Percentiles rank a stretch among this genome's conserved stretches.
Evolutionary conservation across 208 protist genomes (phyloP).

Genomic region (Leishmania major): DNA sequence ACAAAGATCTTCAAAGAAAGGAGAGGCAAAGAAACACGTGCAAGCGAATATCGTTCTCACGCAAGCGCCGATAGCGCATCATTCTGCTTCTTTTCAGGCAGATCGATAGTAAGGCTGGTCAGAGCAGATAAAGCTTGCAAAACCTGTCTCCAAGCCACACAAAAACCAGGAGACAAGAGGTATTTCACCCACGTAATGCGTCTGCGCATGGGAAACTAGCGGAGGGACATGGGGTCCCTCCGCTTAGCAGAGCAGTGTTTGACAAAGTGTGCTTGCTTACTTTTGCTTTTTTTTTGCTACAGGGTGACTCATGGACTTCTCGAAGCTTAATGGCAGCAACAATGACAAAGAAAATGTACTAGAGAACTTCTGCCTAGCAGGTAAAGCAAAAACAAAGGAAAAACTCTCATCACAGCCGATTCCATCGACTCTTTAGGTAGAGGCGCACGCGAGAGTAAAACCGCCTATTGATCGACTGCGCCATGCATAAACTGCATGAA

Average conservation of each 20-base stretch:
- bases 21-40: not conserved
- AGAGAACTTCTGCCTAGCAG: not conserved
- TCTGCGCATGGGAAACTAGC: not conserved
- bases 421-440: not conserved
- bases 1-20: not conserved
- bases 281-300: not conserved
- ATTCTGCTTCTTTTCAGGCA: not conserved
- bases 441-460: not conserved
- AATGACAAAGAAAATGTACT: not conserved
- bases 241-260: not conserved
- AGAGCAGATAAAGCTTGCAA: not conserved
- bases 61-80: not conserved
- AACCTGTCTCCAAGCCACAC: not conserved
- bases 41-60: not conserved
- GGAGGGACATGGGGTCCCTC: not conserved
- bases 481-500: slow-evolving; percentile 31
- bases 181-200: not conserved
- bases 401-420: not conserved
- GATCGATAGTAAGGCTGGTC: not conserved
- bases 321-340: not conserved
- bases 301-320: not conserved
- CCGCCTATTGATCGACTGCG: not conserved
- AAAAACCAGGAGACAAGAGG: not conserved
- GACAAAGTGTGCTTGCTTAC: not conserved
- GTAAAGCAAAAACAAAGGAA: slow-evolving; percentile 6